phyloP scores from a whole-genome alignment of 2,329 filamentous ascomycete species.

The Cordyceps cateniannulata region DNA sequence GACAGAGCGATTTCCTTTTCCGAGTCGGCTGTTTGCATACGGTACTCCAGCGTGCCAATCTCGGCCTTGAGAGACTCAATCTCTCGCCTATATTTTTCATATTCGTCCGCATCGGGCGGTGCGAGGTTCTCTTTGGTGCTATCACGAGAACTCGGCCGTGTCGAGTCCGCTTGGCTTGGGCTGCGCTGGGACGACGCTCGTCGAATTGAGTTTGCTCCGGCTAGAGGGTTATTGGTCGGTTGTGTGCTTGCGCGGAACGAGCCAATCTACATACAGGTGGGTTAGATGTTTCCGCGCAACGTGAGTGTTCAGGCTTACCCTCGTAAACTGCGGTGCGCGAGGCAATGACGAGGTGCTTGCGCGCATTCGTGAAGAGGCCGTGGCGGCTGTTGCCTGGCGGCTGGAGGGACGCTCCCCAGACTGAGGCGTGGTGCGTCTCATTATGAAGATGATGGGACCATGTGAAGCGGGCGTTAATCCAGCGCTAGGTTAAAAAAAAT shows the following conservation, averaged over 20 bases:
- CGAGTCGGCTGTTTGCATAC: conserved; percentile 78
- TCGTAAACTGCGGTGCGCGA: conserved; percentile 26
- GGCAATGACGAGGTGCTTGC: conserved; percentile 31
- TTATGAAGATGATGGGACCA: conserved; percentile 17
- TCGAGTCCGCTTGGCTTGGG: conserved; percentile 33
- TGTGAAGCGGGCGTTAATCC: not conserved
- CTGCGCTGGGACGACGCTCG: conserved; percentile 37
- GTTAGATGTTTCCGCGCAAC: conserved; percentile 3
- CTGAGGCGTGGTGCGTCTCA: conserved; percentile 29
- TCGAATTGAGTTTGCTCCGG: conserved; percentile 39
- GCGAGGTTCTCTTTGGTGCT: conserved; percentile 55
- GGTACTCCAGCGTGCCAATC: conserved; percentile 80
- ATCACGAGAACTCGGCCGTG: conserved; percentile 45
- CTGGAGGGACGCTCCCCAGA: conserved; percentile 25
- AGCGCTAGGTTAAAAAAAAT: conserved; percentile 11
- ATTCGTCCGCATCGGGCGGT: conserved; percentile 51
- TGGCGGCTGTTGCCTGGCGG: conserved; percentile 23
- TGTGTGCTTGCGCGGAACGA: conserved; percentile 46
- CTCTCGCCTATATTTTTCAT: conserved; percentile 49
- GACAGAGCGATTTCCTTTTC: conserved; percentile 76
- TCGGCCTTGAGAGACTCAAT: conserved; percentile 83
- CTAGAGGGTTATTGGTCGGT: conserved; percentile 54
- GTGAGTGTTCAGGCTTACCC: conserved; percentile 1
- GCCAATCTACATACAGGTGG: not conserved
- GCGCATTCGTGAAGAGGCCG: conserved; percentile 27